These are phyloP conservation scores for Silene uniflora DNA, from an alignment of 148 eudicot species.

Conservation along the genomic window DNA sequence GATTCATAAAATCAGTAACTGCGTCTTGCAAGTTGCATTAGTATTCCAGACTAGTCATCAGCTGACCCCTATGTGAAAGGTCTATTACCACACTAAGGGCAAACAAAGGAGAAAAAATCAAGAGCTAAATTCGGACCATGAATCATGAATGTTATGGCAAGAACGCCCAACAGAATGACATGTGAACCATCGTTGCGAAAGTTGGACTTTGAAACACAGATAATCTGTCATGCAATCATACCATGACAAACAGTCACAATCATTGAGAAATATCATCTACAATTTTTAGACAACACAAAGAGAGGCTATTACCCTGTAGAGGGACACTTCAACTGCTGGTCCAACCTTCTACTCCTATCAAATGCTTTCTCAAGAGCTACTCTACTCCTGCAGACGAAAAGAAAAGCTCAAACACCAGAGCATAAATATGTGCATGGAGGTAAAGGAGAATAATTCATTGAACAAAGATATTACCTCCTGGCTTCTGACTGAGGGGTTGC, in stretches of 20 bases:
- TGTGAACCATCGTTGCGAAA: not conserved
- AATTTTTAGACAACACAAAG: not conserved
- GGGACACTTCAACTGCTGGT: conserved; percentile 34
- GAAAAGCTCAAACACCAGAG: conserved; percentile 11
- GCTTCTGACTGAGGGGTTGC: conserved; percentile 39
- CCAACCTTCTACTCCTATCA: conserved; percentile 33
- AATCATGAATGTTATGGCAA: not conserved
- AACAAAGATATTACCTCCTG: conserved; percentile 34
- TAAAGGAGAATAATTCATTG: conserved; percentile 1
- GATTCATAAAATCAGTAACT: not conserved
- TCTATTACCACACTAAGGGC: not conserved
- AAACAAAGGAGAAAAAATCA: not conserved
- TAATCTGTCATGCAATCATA: not conserved
- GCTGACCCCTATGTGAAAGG: not conserved
- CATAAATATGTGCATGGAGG: not conserved
- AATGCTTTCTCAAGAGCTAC: conserved; percentile 34
- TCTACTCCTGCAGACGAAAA: conserved; percentile 23
- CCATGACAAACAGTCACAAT: conserved; percentile 1
- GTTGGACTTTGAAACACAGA: not conserved
- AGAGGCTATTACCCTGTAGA: conserved; percentile 34
- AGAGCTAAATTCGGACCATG: not conserved
- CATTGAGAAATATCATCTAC: not conserved
- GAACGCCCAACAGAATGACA: not conserved
- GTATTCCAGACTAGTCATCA: not conserved
- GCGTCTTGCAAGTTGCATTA: not conserved